Evolutionary conservation across 202 grass and related monocot genomes (phyloP), one percentile per base, ranked within the genome.

Genomic region (Brachypodium distachyon): DNA sequence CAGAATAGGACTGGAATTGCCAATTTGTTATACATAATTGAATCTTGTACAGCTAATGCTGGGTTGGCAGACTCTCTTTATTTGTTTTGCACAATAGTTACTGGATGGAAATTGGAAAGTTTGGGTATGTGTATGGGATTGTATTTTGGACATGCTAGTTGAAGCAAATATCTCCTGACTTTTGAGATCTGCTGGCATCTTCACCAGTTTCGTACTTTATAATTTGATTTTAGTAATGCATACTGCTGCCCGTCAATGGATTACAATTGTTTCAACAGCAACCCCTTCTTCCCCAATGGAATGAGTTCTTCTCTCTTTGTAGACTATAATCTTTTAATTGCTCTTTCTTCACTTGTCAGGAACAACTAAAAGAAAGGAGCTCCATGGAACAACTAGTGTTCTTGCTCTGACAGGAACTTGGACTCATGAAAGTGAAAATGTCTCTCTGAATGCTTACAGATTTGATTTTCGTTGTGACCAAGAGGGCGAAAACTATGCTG

Each of bases 281-380:
- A 69, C 13, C 39, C 51, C n/a, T 58, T 47, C 21, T 73, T 59
- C 65, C 57, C 50, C 17, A 33, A 77, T 31, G 61, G 17, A 65
- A 49, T 49, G 17, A 25, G 18, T 28, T 17, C 37, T 76, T 77
- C 49, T 78, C 42, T 43, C 66, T 11, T 23, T 34, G 52, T 32
- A 74, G 31, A 68, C 69, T 18, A 27, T 48, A 2, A 19, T 53
- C 36, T 68, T 75, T 74, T 53, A 19, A 60, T 74, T 61, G 21
- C 22, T 31, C 5, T 85, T 72, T 54, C 34, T 38, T 14, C 60
- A 80, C 71, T 81, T 38, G 18, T 14, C 79, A 97, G 94, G 94
- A 86, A 97, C 94, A 53, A 97, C 88, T 48, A 97, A 89, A 82
- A 84, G 82, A 57, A 97, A 97, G 80, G 94, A 97, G 78, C 81